Conservation (phyloP, 1,284 basidiomycete species). For the Inonotus obliquus region DNA sequence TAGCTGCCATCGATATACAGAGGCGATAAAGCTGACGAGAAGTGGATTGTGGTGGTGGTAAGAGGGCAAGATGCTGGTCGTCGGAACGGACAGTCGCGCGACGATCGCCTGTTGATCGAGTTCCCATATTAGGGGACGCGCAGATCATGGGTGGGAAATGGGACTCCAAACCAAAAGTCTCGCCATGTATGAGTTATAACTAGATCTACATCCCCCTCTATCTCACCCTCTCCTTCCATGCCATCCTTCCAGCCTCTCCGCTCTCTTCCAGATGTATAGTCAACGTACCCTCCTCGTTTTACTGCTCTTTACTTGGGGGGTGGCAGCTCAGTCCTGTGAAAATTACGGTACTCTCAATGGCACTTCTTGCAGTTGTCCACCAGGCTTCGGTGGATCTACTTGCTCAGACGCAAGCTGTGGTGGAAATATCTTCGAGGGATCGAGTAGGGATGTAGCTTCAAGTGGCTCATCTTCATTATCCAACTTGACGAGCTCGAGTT, state of each 20-base stretch:
- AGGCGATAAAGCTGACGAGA: neutral
- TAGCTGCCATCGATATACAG: conserved; percentile 18
- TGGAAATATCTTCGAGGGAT: conserved; percentile 72
- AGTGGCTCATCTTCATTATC: conserved; percentile 36
- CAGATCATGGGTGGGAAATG: neutral
- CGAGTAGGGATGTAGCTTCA: conserved; percentile 42
- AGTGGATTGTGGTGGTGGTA: neutral
- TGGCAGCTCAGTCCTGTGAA: conserved; percentile 42
- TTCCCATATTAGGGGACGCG: neutral
- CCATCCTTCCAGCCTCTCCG: too few relatives aligned
- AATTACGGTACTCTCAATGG: conserved; percentile 62
- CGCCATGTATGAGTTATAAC: neutral
- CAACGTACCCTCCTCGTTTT: neutral
- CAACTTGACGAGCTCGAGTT: conserved; percentile 59
- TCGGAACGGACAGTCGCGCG: neutral
- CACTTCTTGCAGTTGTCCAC: conserved; percentile 65
- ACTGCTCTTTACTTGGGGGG: neutral
- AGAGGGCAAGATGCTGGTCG: neutral
- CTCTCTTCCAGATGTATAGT: neutral
- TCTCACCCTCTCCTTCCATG: neutral
- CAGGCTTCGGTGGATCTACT: conserved; percentile 69
- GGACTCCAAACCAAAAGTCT: neutral
- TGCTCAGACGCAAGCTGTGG: conserved; percentile 72
- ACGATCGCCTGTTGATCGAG: neutral
- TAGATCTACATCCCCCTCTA: neutral